A percentile compares a stretch with the other conserved stretches of the same genome.
Conservation (phyloP, 2,329 filamentous ascomycete genomes). For the Aspergillus hiratsukae region DNA sequence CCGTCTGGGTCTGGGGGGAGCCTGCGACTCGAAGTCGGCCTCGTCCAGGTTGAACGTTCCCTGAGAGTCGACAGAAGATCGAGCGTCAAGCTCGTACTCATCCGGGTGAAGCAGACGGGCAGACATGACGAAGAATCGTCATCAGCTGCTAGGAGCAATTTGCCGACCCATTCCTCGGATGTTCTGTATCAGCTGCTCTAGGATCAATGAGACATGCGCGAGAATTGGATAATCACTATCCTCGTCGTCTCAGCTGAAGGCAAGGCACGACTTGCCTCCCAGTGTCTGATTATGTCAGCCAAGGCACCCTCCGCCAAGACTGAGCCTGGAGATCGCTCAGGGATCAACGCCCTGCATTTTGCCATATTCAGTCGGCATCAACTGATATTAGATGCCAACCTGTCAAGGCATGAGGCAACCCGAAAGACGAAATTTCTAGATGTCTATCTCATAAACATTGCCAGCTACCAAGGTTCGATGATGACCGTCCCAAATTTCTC, state of each 20-base stretch:
- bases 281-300: conserved; percentile 3
- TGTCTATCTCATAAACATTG: neutral
- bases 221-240: neutral
- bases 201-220: neutral
- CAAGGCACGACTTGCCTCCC: neutral
- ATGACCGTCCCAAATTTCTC: neutral
- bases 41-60: conserved; percentile 41
- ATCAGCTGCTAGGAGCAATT: conserved; percentile 7
- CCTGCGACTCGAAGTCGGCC: conserved; percentile 39
- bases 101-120: conserved; percentile 37
- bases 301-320: neutral
- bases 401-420: neutral
- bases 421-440: neutral
- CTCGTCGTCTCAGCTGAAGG: conserved; percentile 1
- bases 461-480: neutral
- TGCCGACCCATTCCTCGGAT: conserved; percentile 14
- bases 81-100: conserved; percentile 38
- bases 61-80: conserved; percentile 37
- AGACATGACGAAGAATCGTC: conserved; percentile 28
- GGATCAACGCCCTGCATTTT: neutral
- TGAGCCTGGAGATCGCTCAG: neutral
- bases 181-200: conserved; percentile 1
- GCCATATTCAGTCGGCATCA: neutral
- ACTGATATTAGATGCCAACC: neutral
- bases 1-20: conserved; percentile 23